These are phyloP conservation scores for Spirogloea muscicola DNA, from an alignment of 139 green algal genomes.

Conservation along the genomic window DNA sequence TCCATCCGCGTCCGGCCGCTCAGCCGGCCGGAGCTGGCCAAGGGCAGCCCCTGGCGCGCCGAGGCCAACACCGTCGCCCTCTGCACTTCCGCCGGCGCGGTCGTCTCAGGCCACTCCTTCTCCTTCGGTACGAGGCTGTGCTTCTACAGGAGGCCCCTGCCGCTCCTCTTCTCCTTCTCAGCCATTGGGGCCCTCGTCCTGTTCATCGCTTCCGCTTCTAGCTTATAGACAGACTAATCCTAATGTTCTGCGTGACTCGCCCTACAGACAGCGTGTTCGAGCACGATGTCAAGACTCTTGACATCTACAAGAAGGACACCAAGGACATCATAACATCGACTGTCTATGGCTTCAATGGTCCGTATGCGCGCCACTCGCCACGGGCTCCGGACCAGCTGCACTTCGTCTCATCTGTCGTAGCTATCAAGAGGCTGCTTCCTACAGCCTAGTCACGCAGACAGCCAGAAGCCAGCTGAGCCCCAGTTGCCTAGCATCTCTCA, in stretches of 20 bases:
- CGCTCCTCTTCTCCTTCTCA: too few species aligned
- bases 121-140: constrained; percentile 3
- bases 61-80: constrained; percentile 14
- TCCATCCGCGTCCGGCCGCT: constrained; percentile 20
- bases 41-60: constrained; percentile 18
- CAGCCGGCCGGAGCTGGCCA: neutral
- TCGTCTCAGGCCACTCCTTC: constrained; percentile 19
- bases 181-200: too few species aligned
- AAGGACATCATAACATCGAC: constrained; percentile 29
- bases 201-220: too few species aligned
- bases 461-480: too few species aligned
- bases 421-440: too few species aligned
- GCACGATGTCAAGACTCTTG: neutral
- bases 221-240: too few species aligned
- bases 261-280: constrained; percentile 31
- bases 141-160: neutral
- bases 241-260: too few species aligned
- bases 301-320: constrained; percentile 26
- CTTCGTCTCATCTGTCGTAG: too few species aligned
- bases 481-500: too few species aligned
- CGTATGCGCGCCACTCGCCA: too few species aligned
- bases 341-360: constrained; percentile 40
- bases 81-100: neutral
- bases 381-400: too few species aligned
- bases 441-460: too few species aligned